A percentile compares a stretch with the other conserved stretches of the same genome.
These are phyloP conservation scores for Garcia nutans DNA, from an alignment of 345 rosid species.

Conservation along the genomic window DNA sequence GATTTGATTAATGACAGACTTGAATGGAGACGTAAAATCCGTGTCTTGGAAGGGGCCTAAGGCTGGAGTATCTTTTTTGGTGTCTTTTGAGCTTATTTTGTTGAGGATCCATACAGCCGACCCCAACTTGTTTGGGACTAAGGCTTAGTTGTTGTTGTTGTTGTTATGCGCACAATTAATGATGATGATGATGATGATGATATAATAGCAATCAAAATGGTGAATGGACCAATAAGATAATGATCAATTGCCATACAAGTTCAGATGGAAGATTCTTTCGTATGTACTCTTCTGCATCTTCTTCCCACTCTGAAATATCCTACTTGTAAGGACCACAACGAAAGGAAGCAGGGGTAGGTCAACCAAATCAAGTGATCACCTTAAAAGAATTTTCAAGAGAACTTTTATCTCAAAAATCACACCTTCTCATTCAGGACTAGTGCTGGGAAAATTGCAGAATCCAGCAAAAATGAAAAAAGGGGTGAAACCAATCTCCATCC, in stretches of 20 bases:
- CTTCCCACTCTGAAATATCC: slow-evolving; percentile 89
- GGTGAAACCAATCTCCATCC: slow-evolving; percentile 95
- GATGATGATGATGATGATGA: slow-evolving; percentile 3
- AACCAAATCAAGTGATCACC: slow-evolving; percentile 9
- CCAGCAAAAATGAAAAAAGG: slow-evolving; percentile 68
- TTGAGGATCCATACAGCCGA: too few species aligned
- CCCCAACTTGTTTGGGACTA: too few species aligned
- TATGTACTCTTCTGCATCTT: slow-evolving; percentile 82
- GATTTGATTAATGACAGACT: too few species aligned
- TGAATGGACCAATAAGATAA: slow-evolving; percentile 10
- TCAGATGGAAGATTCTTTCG: slow-evolving; percentile 85
- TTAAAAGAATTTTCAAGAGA: slow-evolving; percentile 12
- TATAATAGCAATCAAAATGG: slow-evolving; percentile 6
- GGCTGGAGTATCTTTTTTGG: too few species aligned
- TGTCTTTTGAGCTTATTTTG: too few species aligned
- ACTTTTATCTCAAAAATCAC: slow-evolving; percentile 14
- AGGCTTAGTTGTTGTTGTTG: too few species aligned
- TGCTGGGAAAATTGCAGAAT: slow-evolving; percentile 75
- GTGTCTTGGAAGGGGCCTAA: too few species aligned
- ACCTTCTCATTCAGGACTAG: slow-evolving; percentile 76
- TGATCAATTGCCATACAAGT: slow-evolving; percentile 46
- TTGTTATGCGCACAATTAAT: slow-evolving; percentile 15
- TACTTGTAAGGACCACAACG: slow-evolving; percentile 29
- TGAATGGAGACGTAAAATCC: too few species aligned
- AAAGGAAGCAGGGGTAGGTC: slow-evolving; percentile 8